Evolutionary conservation across 106 monocot species (phyloP).

Genomic region (Dendrobium chrysotoxum): DNA sequence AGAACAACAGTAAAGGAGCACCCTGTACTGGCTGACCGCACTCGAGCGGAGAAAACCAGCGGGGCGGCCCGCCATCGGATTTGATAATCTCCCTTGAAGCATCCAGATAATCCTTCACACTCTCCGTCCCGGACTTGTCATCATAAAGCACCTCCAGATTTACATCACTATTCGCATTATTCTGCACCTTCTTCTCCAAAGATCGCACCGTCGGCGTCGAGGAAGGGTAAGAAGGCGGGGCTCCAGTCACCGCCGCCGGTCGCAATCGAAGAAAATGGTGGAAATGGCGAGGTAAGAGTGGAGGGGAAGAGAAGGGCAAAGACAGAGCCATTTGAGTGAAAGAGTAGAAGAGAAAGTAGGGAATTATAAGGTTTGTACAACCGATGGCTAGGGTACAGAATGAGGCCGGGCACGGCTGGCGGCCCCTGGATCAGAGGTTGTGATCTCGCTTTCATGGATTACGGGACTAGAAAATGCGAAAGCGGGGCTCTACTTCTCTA

Average conservation of each 20-base stretch:
- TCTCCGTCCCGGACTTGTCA: conserved; percentile 29
- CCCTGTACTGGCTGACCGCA: conserved; percentile 34
- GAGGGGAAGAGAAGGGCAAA: background rate
- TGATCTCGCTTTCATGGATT: background rate
- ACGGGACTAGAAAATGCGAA: background rate
- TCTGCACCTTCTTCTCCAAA: background rate
- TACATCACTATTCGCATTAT: background rate
- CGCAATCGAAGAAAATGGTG: background rate
- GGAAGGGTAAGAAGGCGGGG: background rate
- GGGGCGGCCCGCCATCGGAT: conserved; percentile 42
- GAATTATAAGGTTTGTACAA: background rate
- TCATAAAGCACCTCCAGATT: conserved; percentile 33
- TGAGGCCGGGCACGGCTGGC: background rate
- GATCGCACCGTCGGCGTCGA: background rate
- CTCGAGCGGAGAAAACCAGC: conserved; percentile 56
- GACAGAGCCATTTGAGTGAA: background rate
- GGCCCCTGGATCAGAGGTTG: background rate
- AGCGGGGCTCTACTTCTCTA: too few relatives aligned
- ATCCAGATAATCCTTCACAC: conserved; percentile 45
- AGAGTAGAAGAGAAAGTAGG: background rate
- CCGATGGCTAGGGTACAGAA: background rate
- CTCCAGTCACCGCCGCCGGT: background rate
- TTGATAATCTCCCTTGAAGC: conserved; percentile 22
- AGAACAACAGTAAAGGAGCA: conserved; percentile 47
- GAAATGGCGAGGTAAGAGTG: background rate